phyloP scores from a whole-genome alignment of 352 stramenopile species.

The Globisporangium carolinianum region DNA sequence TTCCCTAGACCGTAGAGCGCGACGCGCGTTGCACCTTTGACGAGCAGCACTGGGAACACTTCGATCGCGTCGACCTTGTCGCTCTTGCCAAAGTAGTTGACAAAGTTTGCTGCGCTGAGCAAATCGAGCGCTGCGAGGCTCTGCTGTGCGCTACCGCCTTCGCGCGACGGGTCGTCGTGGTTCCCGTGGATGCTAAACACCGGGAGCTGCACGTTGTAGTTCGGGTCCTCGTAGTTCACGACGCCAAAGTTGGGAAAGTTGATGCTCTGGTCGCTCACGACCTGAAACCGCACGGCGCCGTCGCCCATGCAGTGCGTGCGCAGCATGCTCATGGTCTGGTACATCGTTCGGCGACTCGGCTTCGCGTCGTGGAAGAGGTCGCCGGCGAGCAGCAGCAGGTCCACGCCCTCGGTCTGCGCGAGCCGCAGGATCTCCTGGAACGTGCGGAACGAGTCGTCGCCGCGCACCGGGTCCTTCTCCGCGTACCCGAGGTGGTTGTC shows the following conservation, averaged over 20 bases:
- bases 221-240: constrained; percentile 97
- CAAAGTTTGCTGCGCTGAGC: constrained; percentile 91
- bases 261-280: constrained; percentile 87
- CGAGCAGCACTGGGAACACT: constrained; percentile 93
- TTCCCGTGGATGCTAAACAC: constrained; percentile 99
- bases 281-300: constrained; percentile 73
- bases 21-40: constrained; percentile 94
- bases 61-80: constrained; percentile 92
- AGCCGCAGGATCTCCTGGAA: constrained; percentile 86
- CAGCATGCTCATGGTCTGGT: constrained; percentile 96
- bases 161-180: constrained; percentile 97
- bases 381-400: constrained; percentile 93
- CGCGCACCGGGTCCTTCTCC: constrained; percentile 95
- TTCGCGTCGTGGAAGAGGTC: constrained; percentile 99
- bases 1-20: constrained; percentile 97
- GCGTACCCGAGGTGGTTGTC: constrained; percentile 98
- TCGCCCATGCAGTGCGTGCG: constrained; percentile 94
- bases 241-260: constrained; percentile 88
- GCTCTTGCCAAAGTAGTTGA: constrained; percentile 99
- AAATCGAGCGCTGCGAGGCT: constrained; percentile 95
- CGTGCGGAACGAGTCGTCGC: constrained; percentile 89
- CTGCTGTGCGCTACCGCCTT: constrained; percentile 56
- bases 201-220: constrained; percentile 92
- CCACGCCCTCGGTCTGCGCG: constrained; percentile 61
- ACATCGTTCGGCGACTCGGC: constrained; percentile 92